phyloP scores from a whole-genome alignment of 1,284 basidiomycete species.

The Anthracocystis walkeri region DNA sequence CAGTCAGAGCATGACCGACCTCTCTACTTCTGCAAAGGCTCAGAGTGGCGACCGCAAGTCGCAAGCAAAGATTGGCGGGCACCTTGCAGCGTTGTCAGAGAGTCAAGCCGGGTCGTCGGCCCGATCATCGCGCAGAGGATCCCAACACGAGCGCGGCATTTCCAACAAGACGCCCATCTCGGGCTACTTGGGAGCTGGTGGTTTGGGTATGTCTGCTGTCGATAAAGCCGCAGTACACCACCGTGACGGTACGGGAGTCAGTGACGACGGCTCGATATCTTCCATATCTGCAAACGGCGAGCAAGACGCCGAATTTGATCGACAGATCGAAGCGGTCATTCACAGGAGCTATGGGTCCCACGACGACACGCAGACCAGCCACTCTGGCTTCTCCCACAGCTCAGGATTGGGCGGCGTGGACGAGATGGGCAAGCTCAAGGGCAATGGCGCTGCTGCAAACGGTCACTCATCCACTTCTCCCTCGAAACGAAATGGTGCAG shows the following conservation, averaged over 20 bases:
- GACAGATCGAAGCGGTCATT: slow-evolving; percentile 58
- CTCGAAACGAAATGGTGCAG: slow-evolving; percentile 4
- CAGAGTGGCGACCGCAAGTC: slow-evolving; percentile 21
- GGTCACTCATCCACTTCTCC: slow-evolving; percentile 7
- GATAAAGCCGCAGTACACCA: slow-evolving; percentile 21
- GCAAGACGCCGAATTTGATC: slow-evolving; percentile 56
- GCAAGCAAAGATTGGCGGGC: slow-evolving; percentile 14
- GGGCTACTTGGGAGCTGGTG: slow-evolving; percentile 47
- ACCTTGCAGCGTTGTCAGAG: slow-evolving; percentile 46
- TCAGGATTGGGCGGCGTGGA: slow-evolving; percentile 13
- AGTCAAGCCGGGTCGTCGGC: slow-evolving; percentile 22
- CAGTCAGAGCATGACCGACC: slow-evolving; percentile 62
- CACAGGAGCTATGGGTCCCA: slow-evolving; percentile 54
- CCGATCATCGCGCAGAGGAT: slow-evolving; percentile 20
- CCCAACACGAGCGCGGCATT: slow-evolving; percentile 55
- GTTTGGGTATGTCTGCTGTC: slow-evolving; percentile 21
- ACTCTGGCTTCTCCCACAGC: slow-evolving; percentile 22
- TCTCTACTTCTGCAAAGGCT: slow-evolving; percentile 32
- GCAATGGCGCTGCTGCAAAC: background rate
- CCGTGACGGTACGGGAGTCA: slow-evolving; percentile 11
- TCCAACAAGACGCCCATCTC: slow-evolving; percentile 66
- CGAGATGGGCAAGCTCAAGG: slow-evolving; percentile 38
- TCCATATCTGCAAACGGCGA: slow-evolving; percentile 20
- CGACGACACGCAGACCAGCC: slow-evolving; percentile 21
- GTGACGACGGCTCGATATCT: slow-evolving; percentile 24